Conservation (phyloP, 164 flowering plant genomes). For the Warburgia ugandensis region DNA sequence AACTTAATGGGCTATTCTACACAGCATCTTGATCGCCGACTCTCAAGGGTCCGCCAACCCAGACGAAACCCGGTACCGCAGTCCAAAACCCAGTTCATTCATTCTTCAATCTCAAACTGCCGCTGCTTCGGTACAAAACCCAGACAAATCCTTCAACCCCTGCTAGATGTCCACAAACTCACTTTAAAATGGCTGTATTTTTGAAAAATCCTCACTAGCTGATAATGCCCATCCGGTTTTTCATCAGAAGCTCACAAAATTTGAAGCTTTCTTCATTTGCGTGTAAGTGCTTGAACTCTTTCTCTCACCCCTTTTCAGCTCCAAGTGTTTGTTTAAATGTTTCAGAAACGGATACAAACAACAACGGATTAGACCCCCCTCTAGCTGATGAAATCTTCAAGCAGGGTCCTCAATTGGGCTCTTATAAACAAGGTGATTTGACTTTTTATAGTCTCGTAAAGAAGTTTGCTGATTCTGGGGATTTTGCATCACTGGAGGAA, state of each 20-base stretch:
- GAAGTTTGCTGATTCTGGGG: slow-evolving; percentile 41
- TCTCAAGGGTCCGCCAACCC: too few species aligned
- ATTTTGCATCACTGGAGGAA: slow-evolving; percentile 45
- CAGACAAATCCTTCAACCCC: too few species aligned
- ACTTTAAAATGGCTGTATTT: background rate
- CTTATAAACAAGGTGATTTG: slow-evolving; percentile 64
- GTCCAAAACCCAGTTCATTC: too few species aligned
- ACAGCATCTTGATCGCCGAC: too few species aligned
- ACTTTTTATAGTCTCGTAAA: slow-evolving; percentile 52
- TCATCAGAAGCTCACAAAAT: slow-evolving; percentile 8
- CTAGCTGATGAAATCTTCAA: slow-evolving; percentile 35
- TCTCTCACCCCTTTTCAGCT: slow-evolving; percentile 4
- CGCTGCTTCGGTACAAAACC: too few species aligned
- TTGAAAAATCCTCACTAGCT: background rate
- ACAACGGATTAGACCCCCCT: slow-evolving; percentile 13
- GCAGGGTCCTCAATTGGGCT: slow-evolving; percentile 39
- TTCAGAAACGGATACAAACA: slow-evolving; percentile 4
- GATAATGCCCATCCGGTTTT: slow-evolving; percentile 11
- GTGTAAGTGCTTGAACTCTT: slow-evolving; percentile 10
- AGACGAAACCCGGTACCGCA: too few species aligned
- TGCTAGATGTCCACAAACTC: background rate
- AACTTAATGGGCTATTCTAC: too few species aligned
- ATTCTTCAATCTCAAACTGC: too few species aligned
- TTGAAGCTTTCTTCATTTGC: slow-evolving; percentile 14
- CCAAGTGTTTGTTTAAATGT: background rate